phyloP scores from a whole-genome alignment of 305 asterid genomes.

The Fraxinus albicans region DNA sequence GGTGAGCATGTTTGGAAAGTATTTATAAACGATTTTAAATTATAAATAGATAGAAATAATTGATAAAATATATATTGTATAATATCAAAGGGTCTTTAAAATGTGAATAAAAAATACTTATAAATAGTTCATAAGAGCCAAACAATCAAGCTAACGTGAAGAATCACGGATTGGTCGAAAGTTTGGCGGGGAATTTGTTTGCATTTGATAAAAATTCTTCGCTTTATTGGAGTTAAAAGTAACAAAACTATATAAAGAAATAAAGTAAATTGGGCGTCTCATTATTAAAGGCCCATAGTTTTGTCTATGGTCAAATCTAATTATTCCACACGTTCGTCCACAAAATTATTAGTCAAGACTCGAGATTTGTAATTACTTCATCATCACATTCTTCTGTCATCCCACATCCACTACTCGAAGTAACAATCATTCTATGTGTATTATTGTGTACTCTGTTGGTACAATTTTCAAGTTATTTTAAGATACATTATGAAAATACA shows the following conservation, averaged over 20 bases:
- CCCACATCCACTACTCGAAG: background rate
- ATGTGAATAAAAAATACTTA: background rate
- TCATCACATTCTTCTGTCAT: conserved; percentile 7
- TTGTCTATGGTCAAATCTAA: background rate
- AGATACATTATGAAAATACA: background rate
- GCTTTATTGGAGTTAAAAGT: background rate
- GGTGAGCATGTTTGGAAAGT: background rate
- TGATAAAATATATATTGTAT: too few species aligned
- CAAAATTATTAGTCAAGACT: conserved; percentile 1
- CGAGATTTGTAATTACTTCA: conserved; percentile 12
- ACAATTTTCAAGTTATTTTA: background rate
- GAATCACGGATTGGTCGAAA: background rate
- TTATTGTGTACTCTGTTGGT: background rate
- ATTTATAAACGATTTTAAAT: too few species aligned
- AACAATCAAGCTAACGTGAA: background rate
- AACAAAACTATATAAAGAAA: background rate
- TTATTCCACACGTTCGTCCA: conserved; percentile 35
- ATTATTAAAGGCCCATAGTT: background rate
- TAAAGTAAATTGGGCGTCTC: background rate
- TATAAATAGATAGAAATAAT: too few species aligned
- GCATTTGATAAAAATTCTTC: background rate
- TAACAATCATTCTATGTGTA: background rate
- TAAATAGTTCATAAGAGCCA: background rate
- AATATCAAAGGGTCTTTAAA: background rate
- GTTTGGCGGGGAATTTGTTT: background rate